Percentiles rank a stretch among this genome's conserved stretches.
phyloP scores from a whole-genome alignment of 441 rosid genomes.

The California macrophylla region DNA sequence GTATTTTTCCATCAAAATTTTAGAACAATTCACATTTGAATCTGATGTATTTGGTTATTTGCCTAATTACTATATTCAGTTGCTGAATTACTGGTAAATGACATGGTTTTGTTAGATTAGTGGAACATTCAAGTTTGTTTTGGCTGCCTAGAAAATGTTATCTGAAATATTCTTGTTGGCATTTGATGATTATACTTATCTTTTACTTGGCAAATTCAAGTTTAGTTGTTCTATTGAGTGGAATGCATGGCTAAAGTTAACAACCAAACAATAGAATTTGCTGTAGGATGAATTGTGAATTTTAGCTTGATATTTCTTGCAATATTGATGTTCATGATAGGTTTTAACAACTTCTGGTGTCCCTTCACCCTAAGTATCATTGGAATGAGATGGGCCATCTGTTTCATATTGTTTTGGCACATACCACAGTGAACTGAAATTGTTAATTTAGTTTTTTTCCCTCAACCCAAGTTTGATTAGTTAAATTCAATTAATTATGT shows the following conservation, averaged over 20 bases:
- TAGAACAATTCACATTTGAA: not conserved
- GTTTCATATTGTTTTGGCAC: not conserved
- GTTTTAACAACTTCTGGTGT: not conserved
- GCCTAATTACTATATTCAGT: not conserved
- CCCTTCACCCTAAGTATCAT: not conserved
- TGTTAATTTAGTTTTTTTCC: not conserved
- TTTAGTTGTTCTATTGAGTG: not conserved
- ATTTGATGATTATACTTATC: not conserved
- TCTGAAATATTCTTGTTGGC: not conserved
- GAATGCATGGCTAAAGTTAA: not conserved
- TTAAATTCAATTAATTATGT: not conserved
- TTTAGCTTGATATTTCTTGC: not conserved
- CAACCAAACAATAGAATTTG: not conserved
- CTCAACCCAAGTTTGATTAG: not conserved
- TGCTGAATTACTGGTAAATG: not conserved
- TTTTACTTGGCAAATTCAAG: not conserved
- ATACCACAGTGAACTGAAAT: not conserved
- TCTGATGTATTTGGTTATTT: not conserved
- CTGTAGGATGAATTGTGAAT: not conserved
- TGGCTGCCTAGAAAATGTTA: not conserved
- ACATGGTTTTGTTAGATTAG: not conserved
- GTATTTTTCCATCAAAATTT: slow-evolving; percentile 23
- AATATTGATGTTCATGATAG: not conserved
- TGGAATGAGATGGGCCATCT: not conserved
- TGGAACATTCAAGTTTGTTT: not conserved